Conservation (phyloP, 2,329 filamentous ascomycete species). For the Bipolaris cookei region DNA sequence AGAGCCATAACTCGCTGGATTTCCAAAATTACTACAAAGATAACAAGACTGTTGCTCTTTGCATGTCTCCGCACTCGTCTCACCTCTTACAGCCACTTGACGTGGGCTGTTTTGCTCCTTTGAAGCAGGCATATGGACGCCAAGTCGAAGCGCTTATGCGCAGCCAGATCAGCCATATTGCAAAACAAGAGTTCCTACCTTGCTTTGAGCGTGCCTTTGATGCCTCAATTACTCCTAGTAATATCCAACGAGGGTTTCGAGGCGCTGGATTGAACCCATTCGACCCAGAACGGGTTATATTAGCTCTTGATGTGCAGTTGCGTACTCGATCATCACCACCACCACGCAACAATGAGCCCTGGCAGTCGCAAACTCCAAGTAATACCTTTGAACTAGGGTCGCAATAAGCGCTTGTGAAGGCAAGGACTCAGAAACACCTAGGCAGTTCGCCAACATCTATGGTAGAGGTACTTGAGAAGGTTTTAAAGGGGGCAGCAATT, state of each 20-base stretch:
- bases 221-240: slow-evolving; percentile 18
- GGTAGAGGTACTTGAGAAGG: slow-evolving; percentile 1
- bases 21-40: slow-evolving; percentile 37
- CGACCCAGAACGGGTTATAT: too few relatives aligned
- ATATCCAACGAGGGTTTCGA: too few relatives aligned
- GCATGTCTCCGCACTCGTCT: slow-evolving; percentile 44
- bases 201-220: background rate
- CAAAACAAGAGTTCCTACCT: slow-evolving; percentile 1
- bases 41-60: slow-evolving; percentile 24
- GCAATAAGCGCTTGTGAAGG: slow-evolving; percentile 29
- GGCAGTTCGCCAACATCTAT: slow-evolving; percentile 7
- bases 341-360: too few relatives aligned
- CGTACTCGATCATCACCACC: too few relatives aligned
- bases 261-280: too few relatives aligned
- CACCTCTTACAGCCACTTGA: too few relatives aligned
- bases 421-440: too few relatives aligned
- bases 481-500: slow-evolving; percentile 5
- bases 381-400: slow-evolving; percentile 41
- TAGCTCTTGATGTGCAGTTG: too few relatives aligned
- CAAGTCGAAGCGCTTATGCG: background rate
- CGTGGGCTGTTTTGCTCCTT: too few relatives aligned
- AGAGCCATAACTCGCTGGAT: slow-evolving; percentile 4
- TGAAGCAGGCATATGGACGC: too few relatives aligned
- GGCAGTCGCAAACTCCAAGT: too few relatives aligned
- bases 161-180: background rate